These are phyloP conservation scores for Fusarium metavorans DNA, from an alignment of 2,329 filamentous ascomycete genomes.

Conservation along the genomic window DNA sequence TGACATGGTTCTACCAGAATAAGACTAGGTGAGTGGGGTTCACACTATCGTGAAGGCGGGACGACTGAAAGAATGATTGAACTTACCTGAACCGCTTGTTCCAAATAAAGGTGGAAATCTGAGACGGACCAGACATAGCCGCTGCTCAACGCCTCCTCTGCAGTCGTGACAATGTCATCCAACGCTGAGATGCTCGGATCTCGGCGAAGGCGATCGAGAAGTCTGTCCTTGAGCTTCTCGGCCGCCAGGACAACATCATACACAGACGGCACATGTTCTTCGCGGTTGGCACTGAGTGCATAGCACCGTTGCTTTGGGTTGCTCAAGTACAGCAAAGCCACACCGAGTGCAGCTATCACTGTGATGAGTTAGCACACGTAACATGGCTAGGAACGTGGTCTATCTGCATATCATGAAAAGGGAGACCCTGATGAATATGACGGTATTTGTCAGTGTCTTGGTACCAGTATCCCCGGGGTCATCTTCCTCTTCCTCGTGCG, in stretches of 20 bases:
- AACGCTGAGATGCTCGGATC: accelerated
- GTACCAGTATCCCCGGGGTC: neutral
- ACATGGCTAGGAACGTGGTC: too few species aligned
- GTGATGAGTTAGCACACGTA: neutral
- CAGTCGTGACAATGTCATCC: neutral
- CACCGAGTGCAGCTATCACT: neutral
- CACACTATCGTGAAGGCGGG: too few species aligned
- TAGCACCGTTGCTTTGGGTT: neutral
- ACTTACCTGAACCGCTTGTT: neutral
- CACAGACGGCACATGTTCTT: neutral
- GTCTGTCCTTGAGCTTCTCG: neutral
- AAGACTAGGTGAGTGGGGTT: too few species aligned
- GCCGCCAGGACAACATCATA: accelerated
- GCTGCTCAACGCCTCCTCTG: neutral
- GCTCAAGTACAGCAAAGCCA: neutral
- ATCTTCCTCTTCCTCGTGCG: neutral
- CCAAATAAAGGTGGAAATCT: neutral
- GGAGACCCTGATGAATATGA: neutral
- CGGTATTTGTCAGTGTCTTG: neutral
- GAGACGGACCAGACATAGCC: neutral
- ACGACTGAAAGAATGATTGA: too few species aligned
- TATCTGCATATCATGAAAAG: neutral
- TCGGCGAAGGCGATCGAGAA: neutral
- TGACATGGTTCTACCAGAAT: neutral
- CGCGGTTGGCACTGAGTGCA: accelerated